A percentile compares a stretch with the other conserved stretches of the same genome.
Conservation (phyloP, 2,329 filamentous ascomycete species). For the Chrysoporthe cubensis region DNA sequence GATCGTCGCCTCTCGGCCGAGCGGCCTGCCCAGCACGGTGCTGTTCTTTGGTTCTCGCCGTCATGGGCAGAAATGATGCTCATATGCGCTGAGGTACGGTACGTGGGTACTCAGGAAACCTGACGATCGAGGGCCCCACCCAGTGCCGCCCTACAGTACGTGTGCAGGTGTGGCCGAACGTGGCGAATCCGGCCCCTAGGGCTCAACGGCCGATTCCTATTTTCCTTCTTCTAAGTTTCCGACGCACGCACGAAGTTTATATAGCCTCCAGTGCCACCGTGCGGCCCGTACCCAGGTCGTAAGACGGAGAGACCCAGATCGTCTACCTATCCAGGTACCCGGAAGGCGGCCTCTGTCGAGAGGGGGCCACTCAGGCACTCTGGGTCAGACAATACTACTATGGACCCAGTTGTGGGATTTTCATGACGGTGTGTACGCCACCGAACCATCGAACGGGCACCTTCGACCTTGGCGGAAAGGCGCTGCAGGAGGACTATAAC, state of each 20-base stretch:
- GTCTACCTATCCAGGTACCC: not conserved
- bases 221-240: not conserved
- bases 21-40: not conserved
- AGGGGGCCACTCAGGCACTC: not conserved
- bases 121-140: not conserved
- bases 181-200: not conserved
- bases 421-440: not conserved
- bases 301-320: not conserved
- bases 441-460: not conserved
- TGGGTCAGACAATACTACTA: not conserved
- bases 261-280: too few relatives aligned
- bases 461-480: not conserved
- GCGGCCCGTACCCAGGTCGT: too few relatives aligned
- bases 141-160: not conserved
- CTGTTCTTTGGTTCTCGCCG: not conserved
- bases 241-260: too few relatives aligned
- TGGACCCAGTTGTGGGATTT: not conserved
- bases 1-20: not conserved
- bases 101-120: not conserved
- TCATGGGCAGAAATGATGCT: not conserved
- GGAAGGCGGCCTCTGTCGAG: not conserved
- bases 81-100: not conserved
- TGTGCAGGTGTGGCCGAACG: not conserved
- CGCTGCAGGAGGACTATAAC: not conserved
- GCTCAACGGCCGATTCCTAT: not conserved